A percentile compares a stretch with the other conserved stretches of the same genome.
Conservation (phyloP, 2,329 filamentous ascomycete genomes). For the Aspergillus sp. region DNA sequence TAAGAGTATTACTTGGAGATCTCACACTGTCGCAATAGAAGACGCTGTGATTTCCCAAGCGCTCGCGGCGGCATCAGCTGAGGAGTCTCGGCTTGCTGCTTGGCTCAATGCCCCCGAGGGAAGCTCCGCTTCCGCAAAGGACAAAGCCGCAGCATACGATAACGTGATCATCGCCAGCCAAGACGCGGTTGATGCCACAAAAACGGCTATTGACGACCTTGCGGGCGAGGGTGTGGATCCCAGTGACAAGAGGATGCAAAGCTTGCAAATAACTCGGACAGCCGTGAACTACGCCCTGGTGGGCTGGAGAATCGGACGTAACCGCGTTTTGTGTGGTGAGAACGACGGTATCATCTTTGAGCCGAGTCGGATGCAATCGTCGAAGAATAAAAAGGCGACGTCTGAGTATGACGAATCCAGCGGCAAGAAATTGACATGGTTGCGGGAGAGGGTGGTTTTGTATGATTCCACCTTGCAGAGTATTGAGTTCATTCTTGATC, state of each 20-base stretch:
- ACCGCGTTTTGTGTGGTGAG: slow-evolving; percentile 81
- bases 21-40: slow-evolving; percentile 80
- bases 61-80: slow-evolving; percentile 65
- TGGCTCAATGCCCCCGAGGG: slow-evolving; percentile 45
- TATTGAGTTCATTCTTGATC: slow-evolving; percentile 82
- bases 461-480: slow-evolving; percentile 92
- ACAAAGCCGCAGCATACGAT: slow-evolving; percentile 85
- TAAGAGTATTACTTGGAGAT: slow-evolving; percentile 80
- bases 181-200: slow-evolving; percentile 90
- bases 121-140: slow-evolving; percentile 47
- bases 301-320: slow-evolving; percentile 91
- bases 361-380: slow-evolving; percentile 46
- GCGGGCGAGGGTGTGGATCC: slow-evolving; percentile 78
- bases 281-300: slow-evolving; percentile 93
- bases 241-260: slow-evolving; percentile 84
- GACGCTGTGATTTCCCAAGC: slow-evolving; percentile 89
- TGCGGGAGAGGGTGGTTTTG: slow-evolving; percentile 83
- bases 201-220: slow-evolving; percentile 88
- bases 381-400: slow-evolving; percentile 54
- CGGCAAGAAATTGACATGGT: slow-evolving; percentile 72
- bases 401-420: slow-evolving; percentile 63
- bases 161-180: slow-evolving; percentile 86
- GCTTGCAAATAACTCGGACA: slow-evolving; percentile 86
- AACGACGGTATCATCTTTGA: slow-evolving; percentile 70
- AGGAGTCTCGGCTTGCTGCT: slow-evolving; percentile 52